Conservation (phyloP, 1,284 basidiomycete genomes). For the Ustilago trichophora region DNA sequence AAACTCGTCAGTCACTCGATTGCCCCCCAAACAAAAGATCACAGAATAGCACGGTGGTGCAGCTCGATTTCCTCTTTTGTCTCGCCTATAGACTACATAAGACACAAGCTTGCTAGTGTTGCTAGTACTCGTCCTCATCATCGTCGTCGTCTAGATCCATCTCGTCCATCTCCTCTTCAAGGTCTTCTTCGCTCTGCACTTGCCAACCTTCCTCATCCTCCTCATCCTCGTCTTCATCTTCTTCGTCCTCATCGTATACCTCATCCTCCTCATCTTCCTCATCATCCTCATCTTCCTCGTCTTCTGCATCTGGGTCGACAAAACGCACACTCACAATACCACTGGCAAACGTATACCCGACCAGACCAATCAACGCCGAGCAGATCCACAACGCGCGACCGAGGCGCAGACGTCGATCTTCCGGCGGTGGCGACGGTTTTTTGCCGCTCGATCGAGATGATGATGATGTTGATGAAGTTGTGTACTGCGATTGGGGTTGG, state of each 20-base stretch:
- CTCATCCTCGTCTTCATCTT: too few species aligned
- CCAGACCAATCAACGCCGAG: conserved; percentile 49
- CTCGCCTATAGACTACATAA: too few species aligned
- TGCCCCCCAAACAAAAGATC: too few species aligned
- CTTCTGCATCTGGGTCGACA: conserved; percentile 15
- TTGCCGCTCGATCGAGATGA: neutral
- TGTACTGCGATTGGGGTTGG: neutral
- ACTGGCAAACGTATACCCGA: conserved; percentile 53
- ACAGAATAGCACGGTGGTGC: too few species aligned
- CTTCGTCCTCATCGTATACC: conserved; percentile 10
- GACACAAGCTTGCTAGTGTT: too few species aligned
- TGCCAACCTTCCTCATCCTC: too few species aligned
- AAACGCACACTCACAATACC: conserved; percentile 56
- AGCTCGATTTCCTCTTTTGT: too few species aligned
- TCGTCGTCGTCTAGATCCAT: conserved; percentile 12
- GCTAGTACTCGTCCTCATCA: conserved; percentile 16
- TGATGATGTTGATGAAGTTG: neutral
- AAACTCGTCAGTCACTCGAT: too few species aligned
- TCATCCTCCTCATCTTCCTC: conserved; percentile 30
- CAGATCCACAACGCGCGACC: conserved; percentile 51
- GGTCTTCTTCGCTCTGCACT: too few species aligned
- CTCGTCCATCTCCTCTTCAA: too few species aligned
- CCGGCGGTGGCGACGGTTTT: conserved; percentile 4
- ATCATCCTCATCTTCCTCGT: conserved; percentile 18
- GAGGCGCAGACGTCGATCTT: conserved; percentile 31